Percentiles rank a stretch among this genome's conserved stretches.
These are phyloP conservation scores for Helminthosporium solani DNA, from an alignment of 2,329 filamentous ascomycete species.

Conservation along the genomic window DNA sequence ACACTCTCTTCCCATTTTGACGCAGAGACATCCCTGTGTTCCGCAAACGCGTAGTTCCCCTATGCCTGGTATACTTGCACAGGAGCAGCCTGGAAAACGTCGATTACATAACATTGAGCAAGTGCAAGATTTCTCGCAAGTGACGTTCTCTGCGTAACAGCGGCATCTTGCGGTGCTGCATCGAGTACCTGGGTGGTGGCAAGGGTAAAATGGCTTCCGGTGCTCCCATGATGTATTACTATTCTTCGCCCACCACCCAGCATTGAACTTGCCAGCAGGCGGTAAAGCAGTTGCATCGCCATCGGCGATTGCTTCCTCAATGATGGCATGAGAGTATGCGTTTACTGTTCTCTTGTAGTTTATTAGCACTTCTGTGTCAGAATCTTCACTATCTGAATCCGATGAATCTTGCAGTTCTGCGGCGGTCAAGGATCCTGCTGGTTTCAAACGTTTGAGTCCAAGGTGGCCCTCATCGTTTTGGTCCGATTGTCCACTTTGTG, in stretches of 20 bases:
- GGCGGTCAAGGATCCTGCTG: no score
- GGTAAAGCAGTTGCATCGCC: conserved; percentile 4
- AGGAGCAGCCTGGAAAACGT: conserved; percentile 48
- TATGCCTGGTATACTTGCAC: conserved; percentile 19
- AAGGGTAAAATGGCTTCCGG: conserved; percentile 63
- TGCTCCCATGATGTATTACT: conserved; percentile 57
- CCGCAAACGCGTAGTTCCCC: conserved; percentile 49
- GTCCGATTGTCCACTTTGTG: no score
- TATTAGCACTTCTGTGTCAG: conserved; percentile 24
- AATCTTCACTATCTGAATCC: conserved; percentile 12
- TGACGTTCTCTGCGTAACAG: conserved; percentile 61
- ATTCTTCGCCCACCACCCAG: conserved; percentile 30
- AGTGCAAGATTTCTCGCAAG: conserved; percentile 73
- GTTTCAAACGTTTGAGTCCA: no score
- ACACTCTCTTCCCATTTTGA: conserved; percentile 73
- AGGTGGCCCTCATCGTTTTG: no score
- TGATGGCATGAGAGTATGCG: conserved; percentile 6
- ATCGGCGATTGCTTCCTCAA: neutral
- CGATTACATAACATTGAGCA: conserved; percentile 62
- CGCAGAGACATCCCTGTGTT: conserved; percentile 63
- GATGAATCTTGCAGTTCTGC: no score
- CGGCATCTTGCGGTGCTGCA: conserved; percentile 63
- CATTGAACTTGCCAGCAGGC: conserved; percentile 15
- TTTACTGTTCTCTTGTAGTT: conserved; percentile 27
- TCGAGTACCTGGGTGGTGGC: conserved; percentile 61